Evolutionary conservation across 208 protist species (phyloP).

Genomic region (Eutreptiella sp.): DNA sequence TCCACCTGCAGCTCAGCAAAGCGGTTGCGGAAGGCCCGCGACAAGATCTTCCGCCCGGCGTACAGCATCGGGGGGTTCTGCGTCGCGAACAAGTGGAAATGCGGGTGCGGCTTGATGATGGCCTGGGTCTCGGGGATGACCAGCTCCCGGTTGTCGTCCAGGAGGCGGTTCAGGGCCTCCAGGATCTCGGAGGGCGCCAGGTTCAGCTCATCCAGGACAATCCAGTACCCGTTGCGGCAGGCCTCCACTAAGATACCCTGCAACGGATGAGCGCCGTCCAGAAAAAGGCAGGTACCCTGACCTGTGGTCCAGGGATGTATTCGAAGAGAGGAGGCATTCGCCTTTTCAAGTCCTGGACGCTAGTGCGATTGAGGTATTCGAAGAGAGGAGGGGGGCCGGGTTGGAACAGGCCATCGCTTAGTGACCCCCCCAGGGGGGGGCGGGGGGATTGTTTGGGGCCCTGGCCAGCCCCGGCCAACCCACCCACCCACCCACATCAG

Average conservation of each 20-base stretch:
- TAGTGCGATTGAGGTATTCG: no score
- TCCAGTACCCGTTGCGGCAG: conserved; percentile 96
- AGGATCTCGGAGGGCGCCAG: conserved; percentile 99
- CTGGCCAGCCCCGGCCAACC: no score
- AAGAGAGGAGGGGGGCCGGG: no score
- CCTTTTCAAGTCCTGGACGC: no score
- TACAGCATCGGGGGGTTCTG: conserved; percentile 98
- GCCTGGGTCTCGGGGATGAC: conserved; percentile 98
- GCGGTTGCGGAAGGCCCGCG: conserved; percentile 98
- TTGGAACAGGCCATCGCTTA: no score
- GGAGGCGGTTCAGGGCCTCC: conserved; percentile 99
- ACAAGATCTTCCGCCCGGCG: conserved; percentile 96
- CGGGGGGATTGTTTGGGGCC: no score
- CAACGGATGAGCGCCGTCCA: no score
- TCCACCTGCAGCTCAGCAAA: conserved; percentile 99
- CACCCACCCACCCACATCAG: no score
- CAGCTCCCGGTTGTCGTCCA: conserved; percentile 99
- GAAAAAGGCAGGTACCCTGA: conserved; percentile 9
- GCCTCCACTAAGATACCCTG: conserved; percentile 94
- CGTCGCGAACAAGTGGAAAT: conserved; percentile 99
- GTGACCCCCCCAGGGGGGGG: no score
- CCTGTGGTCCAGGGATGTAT: no score
- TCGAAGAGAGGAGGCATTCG: no score
- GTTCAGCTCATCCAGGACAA: conserved; percentile 99
- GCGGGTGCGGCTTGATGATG: conserved; percentile 91